Base-by-base conservation (phyloP, 306 rosid genomes). In the Quercus cerris region DNA sequence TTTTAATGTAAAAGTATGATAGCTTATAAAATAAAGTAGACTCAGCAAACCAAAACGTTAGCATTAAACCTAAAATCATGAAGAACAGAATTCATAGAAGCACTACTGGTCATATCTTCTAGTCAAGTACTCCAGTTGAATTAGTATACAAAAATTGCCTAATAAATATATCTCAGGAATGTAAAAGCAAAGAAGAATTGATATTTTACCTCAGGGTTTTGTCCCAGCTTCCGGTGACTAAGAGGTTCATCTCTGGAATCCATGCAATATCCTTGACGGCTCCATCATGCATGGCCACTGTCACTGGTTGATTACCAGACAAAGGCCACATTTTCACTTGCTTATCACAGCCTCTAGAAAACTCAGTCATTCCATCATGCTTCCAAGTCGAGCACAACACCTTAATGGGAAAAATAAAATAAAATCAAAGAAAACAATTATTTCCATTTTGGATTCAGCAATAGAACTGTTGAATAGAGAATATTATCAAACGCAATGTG, bases 251-350 rank as follows among this genome's bases (percentile, higher is more conserved):
- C 85, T 91, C 99, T 0, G 99, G 97, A 54, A 95, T 90, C 98
- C 99, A 95, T 0, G 94, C 94, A 56, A 95, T 25, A 14, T 94
- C 99, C 76, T 86, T 91, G 63, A 93, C 83, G 28, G 99, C 92
- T 4, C 90, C 94, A 70, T 94, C 99, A 66, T 94, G 99, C 99
- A 94, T 89, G 18, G 95, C 97, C 58, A 91, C 95, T 52, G 99
- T 91, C 87, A 91, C 38, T 23, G 97, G 81, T 76, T 94, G 97
- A 70, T 91, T 91, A 63, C 95, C 97, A 44, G 97, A 89, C 49
- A 78, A 87, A 23, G 97, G 93, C 97, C 99, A 94, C 97, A 94
- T 94, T 83, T 94, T 93, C 49, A 85, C 99, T 86, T 94, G 99
- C 83, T 94, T 94, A 78, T 94, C 97, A 38, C 99, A 94, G 18